Conservation (phyloP, 345 rosid genomes). For the Clarkia xantiana region DNA sequence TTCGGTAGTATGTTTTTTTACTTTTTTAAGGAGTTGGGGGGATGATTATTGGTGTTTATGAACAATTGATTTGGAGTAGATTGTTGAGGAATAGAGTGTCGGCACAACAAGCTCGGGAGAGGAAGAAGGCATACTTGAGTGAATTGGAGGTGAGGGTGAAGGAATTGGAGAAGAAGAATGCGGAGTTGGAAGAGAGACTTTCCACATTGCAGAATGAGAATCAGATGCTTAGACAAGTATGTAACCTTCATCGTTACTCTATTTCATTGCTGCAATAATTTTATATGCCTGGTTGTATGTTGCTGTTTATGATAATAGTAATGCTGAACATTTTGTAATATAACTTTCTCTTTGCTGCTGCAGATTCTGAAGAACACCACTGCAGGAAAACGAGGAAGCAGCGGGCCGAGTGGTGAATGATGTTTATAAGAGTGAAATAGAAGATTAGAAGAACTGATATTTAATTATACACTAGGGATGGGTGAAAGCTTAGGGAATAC, state of each 20-base stretch:
- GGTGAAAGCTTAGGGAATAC: no score
- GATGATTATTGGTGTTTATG: background rate
- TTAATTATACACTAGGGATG: no score
- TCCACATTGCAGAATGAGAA: conserved; percentile 95
- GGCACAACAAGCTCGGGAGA: conserved; percentile 97
- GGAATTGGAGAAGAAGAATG: conserved; percentile 82
- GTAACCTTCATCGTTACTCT: conserved; percentile 7
- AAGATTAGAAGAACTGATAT: no score
- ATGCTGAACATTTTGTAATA: background rate
- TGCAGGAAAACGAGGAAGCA: conserved; percentile 47
- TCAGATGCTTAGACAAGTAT: conserved; percentile 95
- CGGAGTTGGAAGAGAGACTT: conserved; percentile 79
- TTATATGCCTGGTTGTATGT: no score
- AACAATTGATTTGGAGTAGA: conserved; percentile 19
- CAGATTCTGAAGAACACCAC: conserved; percentile 97
- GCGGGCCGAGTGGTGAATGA: conserved; percentile 20
- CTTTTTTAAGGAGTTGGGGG: no score
- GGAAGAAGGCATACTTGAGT: conserved; percentile 81
- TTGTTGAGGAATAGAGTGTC: conserved; percentile 98
- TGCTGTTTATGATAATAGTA: no score
- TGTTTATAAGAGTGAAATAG: no score
- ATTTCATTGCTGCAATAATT: no score
- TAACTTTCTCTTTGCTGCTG: conserved; percentile 6
- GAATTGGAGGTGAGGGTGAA: conserved; percentile 69
- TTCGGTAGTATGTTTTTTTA: no score